Evolutionary conservation across 2,329 filamentous ascomycete species (phyloP), one percentile per base, ranked within the genome.

Genomic region (Diaporthe caulivora): DNA sequence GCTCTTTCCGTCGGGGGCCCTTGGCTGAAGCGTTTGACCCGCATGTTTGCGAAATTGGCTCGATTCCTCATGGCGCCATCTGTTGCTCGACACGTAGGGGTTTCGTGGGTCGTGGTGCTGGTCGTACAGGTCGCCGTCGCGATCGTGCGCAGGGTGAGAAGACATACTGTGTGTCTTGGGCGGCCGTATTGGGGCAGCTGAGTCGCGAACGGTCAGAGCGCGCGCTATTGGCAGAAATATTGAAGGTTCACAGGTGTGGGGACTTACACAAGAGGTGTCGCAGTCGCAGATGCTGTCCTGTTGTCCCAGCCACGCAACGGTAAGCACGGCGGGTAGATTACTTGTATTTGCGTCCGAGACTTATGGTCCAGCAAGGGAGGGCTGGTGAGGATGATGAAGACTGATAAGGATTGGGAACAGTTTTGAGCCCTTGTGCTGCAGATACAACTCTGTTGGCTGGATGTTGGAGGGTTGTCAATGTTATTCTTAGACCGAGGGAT

Each of bases 41-140:
- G 88, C 89, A 78, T 87, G 83, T 67, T 85, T 85, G 65, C 86
- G 85, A 78, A 86, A 92, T 44, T 88, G 84, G 17, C 84, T 83
- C 1, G 90, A 92, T 79, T 92, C 91, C 79, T 92, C 88, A 79
- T 92, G 91, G 71, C 90, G 87, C 91, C 91, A 92, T 77, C 84
- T 84, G 78, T 83, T 91, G 53, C 86, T 78, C 11, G 90, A 92
- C 49, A 87, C 86, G 78, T 92, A 83, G 3, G 87, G 88, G 78
- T 91, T 90, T 73, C 79, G 82, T 71, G 80, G 80, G 73, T 82
- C 80, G 65, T 82, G 76, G 44, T 76, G 76, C 47, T 76, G 76
- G 58, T 80, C 76, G 73, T 76, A 73, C 42, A 68, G 51, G 58
- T 67, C 73, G 47, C 55, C 73, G 58, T 71, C 73, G 42, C 54